phyloP scores from a whole-genome alignment of 2,329 filamentous ascomycete species.

The Nemania serpens region DNA sequence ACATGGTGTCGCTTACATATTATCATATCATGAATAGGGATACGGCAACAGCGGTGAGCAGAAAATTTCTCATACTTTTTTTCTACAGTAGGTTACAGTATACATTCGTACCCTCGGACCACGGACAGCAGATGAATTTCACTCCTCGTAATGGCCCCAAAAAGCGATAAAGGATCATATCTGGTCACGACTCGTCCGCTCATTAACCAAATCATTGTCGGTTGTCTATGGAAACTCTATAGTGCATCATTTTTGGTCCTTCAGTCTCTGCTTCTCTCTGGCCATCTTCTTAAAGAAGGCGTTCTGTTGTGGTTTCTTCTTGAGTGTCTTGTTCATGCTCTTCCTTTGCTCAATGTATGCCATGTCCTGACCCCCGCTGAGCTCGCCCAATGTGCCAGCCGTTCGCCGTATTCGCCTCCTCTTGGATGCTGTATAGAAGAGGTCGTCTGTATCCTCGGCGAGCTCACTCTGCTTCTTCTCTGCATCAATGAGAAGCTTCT shows the following conservation, averaged over 20 bases:
- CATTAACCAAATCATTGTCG: neutral
- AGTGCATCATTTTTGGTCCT: slow-evolving; percentile 26
- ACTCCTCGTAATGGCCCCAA: too few species aligned
- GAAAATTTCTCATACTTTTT: too few species aligned
- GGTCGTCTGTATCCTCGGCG: slow-evolving; percentile 60
- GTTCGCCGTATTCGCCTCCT: slow-evolving; percentile 72
- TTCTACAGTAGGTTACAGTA: too few species aligned
- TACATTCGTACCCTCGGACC: too few species aligned
- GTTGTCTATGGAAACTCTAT: neutral
- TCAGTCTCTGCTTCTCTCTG: slow-evolving; percentile 62
- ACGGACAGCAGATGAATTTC: too few species aligned
- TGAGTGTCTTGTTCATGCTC: slow-evolving; percentile 69
- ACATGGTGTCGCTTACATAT: neutral
- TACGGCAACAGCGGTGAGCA: slow-evolving; percentile 10
- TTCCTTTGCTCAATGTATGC: slow-evolving; percentile 89
- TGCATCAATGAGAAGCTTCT: slow-evolving; percentile 87
- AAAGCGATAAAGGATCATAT: too few species aligned
- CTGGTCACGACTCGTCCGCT: too few species aligned
- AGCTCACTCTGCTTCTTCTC: slow-evolving; percentile 67
- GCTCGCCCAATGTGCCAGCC: slow-evolving; percentile 81
- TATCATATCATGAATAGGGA: slow-evolving; percentile 2
- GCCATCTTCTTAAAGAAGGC: slow-evolving; percentile 70
- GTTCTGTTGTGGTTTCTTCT: slow-evolving; percentile 62
- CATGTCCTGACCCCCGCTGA: slow-evolving; percentile 95
- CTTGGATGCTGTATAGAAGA: slow-evolving; percentile 43